phyloP scores from a whole-genome alignment of 1,284 basidiomycete species.

The Ceratobasidium sp. region DNA sequence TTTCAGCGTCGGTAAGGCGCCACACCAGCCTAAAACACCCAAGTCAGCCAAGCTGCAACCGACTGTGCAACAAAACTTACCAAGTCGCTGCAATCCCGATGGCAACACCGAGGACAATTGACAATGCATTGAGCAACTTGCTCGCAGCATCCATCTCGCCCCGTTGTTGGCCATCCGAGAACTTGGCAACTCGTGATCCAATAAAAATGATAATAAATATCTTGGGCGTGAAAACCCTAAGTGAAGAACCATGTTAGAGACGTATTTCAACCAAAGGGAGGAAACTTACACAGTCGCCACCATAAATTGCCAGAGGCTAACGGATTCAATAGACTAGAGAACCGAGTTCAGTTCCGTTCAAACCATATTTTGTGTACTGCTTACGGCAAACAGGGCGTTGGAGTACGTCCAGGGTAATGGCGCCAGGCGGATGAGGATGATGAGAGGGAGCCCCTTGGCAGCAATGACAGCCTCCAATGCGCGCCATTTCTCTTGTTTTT shows the following conservation, averaged over 20 bases:
- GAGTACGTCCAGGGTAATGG: constrained; percentile 84
- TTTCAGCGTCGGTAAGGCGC: constrained; percentile 52
- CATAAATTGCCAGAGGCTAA: constrained; percentile 74
- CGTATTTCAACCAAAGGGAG: not conserved
- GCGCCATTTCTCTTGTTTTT: constrained; percentile 70
- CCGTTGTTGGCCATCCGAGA: constrained; percentile 77
- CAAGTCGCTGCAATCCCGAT: constrained; percentile 66
- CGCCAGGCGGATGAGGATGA: constrained; percentile 78
- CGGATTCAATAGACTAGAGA: constrained; percentile 69
- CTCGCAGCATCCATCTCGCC: constrained; percentile 74
- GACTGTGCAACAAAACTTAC: constrained; percentile 51
- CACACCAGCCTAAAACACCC: constrained; percentile 36
- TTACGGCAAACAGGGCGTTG: constrained; percentile 75
- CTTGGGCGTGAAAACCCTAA: constrained; percentile 67
- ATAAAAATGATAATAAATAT: constrained; percentile 74
- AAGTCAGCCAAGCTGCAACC: not conserved
- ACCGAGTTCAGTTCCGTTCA: not conserved
- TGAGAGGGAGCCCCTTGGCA: constrained; percentile 73
- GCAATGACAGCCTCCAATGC: constrained; percentile 76
- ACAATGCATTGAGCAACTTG: constrained; percentile 65
- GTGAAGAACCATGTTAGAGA: not conserved
- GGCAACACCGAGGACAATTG: constrained; percentile 64
- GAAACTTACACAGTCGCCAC: constrained; percentile 58
- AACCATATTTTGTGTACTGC: constrained; percentile 47
- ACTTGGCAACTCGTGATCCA: constrained; percentile 71